Conservation (phyloP, 2,329 filamentous ascomycete genomes). For the Ophiocordyceps unilateralis region DNA sequence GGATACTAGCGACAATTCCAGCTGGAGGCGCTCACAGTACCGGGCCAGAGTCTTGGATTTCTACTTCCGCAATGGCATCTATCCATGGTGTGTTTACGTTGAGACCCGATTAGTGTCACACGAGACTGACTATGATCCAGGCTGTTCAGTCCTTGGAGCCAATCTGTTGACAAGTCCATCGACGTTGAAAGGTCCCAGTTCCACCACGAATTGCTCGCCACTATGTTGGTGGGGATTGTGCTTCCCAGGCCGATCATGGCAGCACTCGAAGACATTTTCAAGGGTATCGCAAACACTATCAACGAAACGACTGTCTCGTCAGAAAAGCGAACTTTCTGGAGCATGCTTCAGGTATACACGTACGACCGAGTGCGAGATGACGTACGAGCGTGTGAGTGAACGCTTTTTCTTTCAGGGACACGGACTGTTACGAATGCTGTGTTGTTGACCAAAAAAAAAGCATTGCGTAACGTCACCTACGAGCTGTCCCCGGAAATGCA, state of each 20-base stretch:
- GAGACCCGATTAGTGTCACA: not conserved
- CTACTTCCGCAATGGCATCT: not conserved
- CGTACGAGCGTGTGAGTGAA: not conserved
- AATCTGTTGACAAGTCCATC: not conserved
- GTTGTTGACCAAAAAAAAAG: not conserved
- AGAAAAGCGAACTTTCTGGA: not conserved
- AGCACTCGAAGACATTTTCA: not conserved
- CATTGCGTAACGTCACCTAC: not conserved
- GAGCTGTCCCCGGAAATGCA: not conserved
- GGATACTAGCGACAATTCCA: not conserved
- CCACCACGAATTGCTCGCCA: not conserved
- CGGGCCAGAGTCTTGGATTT: not conserved
- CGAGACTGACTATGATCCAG: not conserved
- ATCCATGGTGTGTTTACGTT: not conserved
- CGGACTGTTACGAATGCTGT: no score
- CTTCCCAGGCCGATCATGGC: not conserved
- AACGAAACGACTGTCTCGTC: not conserved
- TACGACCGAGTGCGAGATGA: not conserved
- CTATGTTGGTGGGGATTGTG: not conserved
- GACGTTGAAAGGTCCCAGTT: not conserved
- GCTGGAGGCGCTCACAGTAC: conserved; percentile 1
- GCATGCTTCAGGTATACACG: conserved; percentile 1
- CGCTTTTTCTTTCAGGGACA: not conserved
- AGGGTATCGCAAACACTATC: not conserved
- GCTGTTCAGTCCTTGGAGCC: not conserved